Base-by-base conservation (phyloP, 2,329 filamentous ascomycete species). In the Aureobasidium lini region DNA sequence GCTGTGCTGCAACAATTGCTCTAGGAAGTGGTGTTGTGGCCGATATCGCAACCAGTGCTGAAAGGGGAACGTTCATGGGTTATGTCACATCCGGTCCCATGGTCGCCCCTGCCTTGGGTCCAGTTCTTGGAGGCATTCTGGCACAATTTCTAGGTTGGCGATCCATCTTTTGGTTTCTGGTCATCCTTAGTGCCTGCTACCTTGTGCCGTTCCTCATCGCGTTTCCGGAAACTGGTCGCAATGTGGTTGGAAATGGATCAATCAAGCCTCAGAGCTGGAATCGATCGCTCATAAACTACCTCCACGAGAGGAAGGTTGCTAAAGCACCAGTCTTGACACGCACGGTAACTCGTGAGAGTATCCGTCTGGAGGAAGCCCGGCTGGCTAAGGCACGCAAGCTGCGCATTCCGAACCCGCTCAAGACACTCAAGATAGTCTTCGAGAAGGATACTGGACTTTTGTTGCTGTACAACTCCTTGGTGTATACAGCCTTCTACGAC, bases 401-500 rank as follows among this genome's bases (percentile, higher is more conserved):
- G 5, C 67, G 68, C 2, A 73, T 76, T 31, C 77, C 77, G 0
- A 80, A 79, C 59, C 77, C 77, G 0, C 61, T 78, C 5, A 68
- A 70, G 28, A 72, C 73, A 0, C 65, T 79, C 29, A 63, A 65
- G 7, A 70, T 79, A 32, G 64, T 77, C 34, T 57, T 65, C 5
- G 69, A 76, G 53, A 75, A 75, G 60, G 73, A 74, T 58, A 71
- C 71, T 34, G 70, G 72, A 23, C 68, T 77, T 7, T 66, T 70
- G 3, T 69, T 72, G 18, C 61, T 73, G 43, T 71, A 70, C 29
- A 70, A 65, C 63, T 69, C 61, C 59, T 64, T 73, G 53, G 68
- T 79, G 32, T 81, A 80, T 63, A 76, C 76, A 3, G 73, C 72
- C 4, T 80, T 77, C 68, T 79, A 79, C 65, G 73, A 74, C 40